Base-by-base conservation (phyloP, 257 asterid species). In the Nicotiana sylvestris region DNA sequence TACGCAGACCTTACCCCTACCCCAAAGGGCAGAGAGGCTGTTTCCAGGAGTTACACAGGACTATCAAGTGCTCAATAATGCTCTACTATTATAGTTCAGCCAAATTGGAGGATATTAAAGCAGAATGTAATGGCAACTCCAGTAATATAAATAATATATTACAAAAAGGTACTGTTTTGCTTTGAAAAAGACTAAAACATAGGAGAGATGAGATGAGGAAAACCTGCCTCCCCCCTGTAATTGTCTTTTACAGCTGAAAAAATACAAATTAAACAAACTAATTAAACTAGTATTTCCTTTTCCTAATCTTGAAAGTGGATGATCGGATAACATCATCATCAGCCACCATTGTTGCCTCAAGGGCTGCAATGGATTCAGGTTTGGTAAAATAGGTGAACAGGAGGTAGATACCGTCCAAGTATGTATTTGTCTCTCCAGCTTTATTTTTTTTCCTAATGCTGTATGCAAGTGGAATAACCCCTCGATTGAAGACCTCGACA, bases 401-500 rank as follows among this genome's bases (percentile, higher is more conserved):
- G 83, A 96, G 98, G 88, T 91, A 96, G 62, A 96, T 96, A 0
- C 99, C 99, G 83, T 96, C 99, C 91, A 94, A 81, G 85, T 96
- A 96, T 4, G 92, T 94, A 89, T 94, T 94, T 82, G 88, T 93
- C 86, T 96, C 99, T 82, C 99, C 99, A 5, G 95, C 98, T 82
- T 87, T 94, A 85, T 96, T 96, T 79, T 87, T 93, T 93, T 87
- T 93, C 90, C 74, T 91, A 82, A 96, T 94, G 88, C 90, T 81
- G 88, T 96, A 96, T 4, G 99, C 97, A 12, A 94, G 94, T 3
- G 99, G 99, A 85, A 96, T 93, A 57, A 96, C 97, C 9, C 99
- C 99, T 79, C 98, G 88, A 85, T 96, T 96, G 93, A 92, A 94
- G 83, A 96, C 97, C 84, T 94, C 98, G 56, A 93, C 93, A n/a